Percentiles rank a stretch among this genome's conserved stretches.
phyloP scores from a whole-genome alignment of 176 grass and related monocot species.

The Tillandsia leiboldiana region DNA sequence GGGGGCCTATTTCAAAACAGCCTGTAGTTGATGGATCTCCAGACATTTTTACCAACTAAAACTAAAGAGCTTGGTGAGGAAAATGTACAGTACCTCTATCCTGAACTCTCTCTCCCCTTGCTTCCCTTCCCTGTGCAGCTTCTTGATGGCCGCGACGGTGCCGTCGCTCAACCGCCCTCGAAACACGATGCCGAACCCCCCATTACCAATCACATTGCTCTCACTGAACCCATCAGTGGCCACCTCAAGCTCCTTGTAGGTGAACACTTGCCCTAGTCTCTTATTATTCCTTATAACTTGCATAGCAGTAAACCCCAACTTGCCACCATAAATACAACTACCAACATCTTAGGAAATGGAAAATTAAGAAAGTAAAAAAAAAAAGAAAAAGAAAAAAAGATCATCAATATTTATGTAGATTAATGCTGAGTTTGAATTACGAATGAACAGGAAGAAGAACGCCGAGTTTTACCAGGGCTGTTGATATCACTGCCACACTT shows the following conservation, averaged over 20 bases:
- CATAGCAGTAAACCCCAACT: slow-evolving; percentile 37
- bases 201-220: slow-evolving; percentile 60
- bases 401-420: too few relatives aligned
- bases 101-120: slow-evolving; percentile 94
- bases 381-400: too few relatives aligned
- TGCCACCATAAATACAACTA: slow-evolving; percentile 73
- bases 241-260: slow-evolving; percentile 82
- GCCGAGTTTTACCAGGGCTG: too few relatives aligned
- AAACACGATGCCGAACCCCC: slow-evolving; percentile 53
- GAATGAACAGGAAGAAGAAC: too few relatives aligned
- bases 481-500: too few relatives aligned
- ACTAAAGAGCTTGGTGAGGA: too few relatives aligned
- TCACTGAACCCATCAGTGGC: slow-evolving; percentile 82
- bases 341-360: slow-evolving; percentile 2
- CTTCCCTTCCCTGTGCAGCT: slow-evolving; percentile 59
- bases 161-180: slow-evolving; percentile 66
- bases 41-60: too few relatives aligned
- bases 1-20: too few relatives aligned
- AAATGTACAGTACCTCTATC: slow-evolving; percentile 40
- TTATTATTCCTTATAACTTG: slow-evolving; percentile 25
- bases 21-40: neutral
- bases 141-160: slow-evolving; percentile 78
- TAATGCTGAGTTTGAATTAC: too few relatives aligned
- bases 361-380: too few relatives aligned
- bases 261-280: slow-evolving; percentile 74